A percentile compares a stretch with the other conserved stretches of the same genome.
Conservation (phyloP, 371 early-diverging fungal species). For the Mucor velutinosus region DNA sequence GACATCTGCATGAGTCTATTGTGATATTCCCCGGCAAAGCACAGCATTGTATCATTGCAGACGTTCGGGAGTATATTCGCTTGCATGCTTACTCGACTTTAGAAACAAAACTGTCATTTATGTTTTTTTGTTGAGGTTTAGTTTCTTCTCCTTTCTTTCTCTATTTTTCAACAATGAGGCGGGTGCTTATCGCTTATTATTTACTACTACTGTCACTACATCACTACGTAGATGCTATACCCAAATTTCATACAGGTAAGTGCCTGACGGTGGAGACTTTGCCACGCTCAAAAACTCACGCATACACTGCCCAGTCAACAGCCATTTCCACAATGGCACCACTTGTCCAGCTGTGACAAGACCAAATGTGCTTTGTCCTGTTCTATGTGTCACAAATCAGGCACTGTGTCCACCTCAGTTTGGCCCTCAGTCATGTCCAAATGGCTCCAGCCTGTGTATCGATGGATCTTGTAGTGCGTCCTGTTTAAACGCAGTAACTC, state of each 20-base stretch:
- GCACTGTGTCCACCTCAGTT: conserved; percentile 19
- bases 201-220: too few species aligned
- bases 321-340: conserved; percentile 32
- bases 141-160: too few species aligned
- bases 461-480: conserved; percentile 28
- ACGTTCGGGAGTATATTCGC: too few species aligned
- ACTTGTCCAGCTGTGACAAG: conserved; percentile 29
- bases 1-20: too few species aligned
- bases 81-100: too few species aligned
- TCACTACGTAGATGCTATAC: conserved; percentile 11
- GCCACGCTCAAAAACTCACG: not conserved
- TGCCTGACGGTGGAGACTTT: too few species aligned
- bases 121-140: too few species aligned
- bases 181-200: too few species aligned
- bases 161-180: too few species aligned
- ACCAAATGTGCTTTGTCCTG: conserved; percentile 27
- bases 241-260: conserved; percentile 32
- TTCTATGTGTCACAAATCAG: conserved; percentile 24
- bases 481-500: conserved; percentile 9
- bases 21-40: too few species aligned
- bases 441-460: conserved; percentile 14
- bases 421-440: conserved; percentile 18
- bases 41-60: too few species aligned
- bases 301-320: conserved; percentile 22
- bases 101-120: too few species aligned